Evolutionary conservation across 2,329 filamentous ascomycete genomes (phyloP).

Genomic region (Botrytis pseudocinerea): DNA sequence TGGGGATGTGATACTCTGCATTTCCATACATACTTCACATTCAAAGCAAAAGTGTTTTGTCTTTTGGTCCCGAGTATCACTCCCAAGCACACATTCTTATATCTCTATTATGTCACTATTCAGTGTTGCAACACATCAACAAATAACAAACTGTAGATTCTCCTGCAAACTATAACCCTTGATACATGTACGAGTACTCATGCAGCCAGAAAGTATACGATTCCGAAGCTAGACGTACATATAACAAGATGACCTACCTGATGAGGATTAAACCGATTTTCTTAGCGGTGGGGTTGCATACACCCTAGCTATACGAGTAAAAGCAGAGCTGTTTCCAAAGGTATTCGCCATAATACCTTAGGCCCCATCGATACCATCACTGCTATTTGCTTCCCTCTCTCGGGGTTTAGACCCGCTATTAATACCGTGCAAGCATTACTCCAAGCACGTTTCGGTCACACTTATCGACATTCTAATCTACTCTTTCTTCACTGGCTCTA

Average conservation of each 20-base stretch:
- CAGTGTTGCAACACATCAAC: not conserved
- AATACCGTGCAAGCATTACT: not conserved
- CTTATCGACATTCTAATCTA: not conserved
- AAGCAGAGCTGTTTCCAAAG: not conserved
- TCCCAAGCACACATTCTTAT: not conserved
- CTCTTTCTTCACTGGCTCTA: not conserved
- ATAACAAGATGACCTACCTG: not conserved
- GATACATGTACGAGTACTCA: not conserved
- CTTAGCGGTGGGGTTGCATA: fast-evolving
- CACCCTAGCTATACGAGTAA: not conserved
- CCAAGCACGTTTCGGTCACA: not conserved
- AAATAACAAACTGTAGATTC: not conserved
- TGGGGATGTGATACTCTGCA: not conserved
- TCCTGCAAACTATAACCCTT: not conserved
- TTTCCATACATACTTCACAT: not conserved
- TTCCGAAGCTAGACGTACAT: not conserved
- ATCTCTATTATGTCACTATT: not conserved
- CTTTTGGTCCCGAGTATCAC: not conserved
- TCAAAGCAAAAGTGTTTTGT: not conserved
- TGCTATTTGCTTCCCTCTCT: not conserved
- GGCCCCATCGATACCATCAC: not conserved
- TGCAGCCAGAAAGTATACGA: not conserved
- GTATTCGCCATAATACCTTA: not conserved
- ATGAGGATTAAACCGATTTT: not conserved
- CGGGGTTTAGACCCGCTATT: not conserved